These are phyloP conservation scores for Catenaria anguillulae DNA, from an alignment of 371 early-diverging fungal genomes.

Conservation along the genomic window DNA sequence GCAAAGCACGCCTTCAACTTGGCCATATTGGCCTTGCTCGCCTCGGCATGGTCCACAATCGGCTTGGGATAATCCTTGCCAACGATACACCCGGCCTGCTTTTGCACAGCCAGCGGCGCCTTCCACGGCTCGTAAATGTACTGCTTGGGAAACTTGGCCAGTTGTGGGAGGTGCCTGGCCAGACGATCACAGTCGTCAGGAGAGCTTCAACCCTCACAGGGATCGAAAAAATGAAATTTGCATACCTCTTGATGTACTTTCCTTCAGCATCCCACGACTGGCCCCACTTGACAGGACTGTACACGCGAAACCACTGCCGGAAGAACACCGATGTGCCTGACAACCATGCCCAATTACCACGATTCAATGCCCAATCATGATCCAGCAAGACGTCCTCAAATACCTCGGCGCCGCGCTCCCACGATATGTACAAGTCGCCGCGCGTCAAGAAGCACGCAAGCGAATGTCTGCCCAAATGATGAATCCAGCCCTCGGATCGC, in stretches of 20 bases:
- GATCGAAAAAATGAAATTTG: too few species aligned
- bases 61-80: conserved; percentile 19
- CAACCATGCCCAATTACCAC: conserved; percentile 23
- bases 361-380: conserved; percentile 15
- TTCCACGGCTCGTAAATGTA: conserved; percentile 21
- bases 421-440: conserved; percentile 18
- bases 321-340: conserved; percentile 16
- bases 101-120: conserved; percentile 15
- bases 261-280: conserved; percentile 6
- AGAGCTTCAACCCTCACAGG: too few species aligned
- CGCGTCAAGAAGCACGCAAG: conserved; percentile 16
- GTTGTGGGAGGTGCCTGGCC: too few species aligned
- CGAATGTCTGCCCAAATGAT: conserved; percentile 21
- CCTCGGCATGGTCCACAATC: conserved; percentile 17
- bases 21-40: conserved; percentile 13
- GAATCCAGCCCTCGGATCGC: conserved; percentile 22
- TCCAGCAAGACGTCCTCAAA: conserved; percentile 22
- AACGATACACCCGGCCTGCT: conserved; percentile 15
- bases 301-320: conserved; percentile 18
- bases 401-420: conserved; percentile 26
- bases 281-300: conserved; percentile 12
- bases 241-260: neutral
- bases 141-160: conserved; percentile 15
- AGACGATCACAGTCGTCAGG: too few species aligned
- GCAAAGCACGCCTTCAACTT: conserved; percentile 11